Evolutionary conservation across 805 yeast species (phyloP), one percentile per base, ranked within the genome.

Genomic region (Jamesozyma gamospora): DNA sequence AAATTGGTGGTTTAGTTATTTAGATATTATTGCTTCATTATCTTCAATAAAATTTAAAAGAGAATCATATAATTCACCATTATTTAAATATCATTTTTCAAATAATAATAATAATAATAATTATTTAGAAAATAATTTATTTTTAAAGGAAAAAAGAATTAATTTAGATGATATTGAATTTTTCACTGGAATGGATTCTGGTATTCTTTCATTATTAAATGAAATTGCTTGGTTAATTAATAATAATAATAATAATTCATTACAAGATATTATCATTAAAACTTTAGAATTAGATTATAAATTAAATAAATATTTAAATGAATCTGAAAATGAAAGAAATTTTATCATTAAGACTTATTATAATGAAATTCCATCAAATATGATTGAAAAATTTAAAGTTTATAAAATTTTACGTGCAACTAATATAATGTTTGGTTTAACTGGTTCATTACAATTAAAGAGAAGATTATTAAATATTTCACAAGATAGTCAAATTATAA

Each of bases 1-100:
- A 34, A 64, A 72, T 46, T 60, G 87, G 37, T 79, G 86, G 84
- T 80, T 76, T 52, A 77, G 76, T 0, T 82, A 78, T 50, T 60
- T 78, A 27, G 86, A 79, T 49, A 72, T 79, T 3, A 64, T 81
- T 16, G 80, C 84, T 0, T 70, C 75, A 1, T 60, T 82, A 18
- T 73, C 83, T 1, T 70, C 84, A 0, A 70, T 82, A 3, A 58
- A 47, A 3, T 31, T 32, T 7, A 29, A n/a, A 21, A 10, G 6
- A 14, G 32, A 14, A 10, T 5, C 33, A 24, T 16, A 17, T 27
- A 25, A 10, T 13, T 14, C 15, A 3, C 19, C 36, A 14, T 13
- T 36, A 4, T 36, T 36, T 16, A 36, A 24, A 15, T 36, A 36
- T 30, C 12, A 25, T 14, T 36, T 36, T 28, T n/a, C 31, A 2